Conservation (phyloP, 2,329 filamentous ascomycete species). For the Epichloe sp. region DNA sequence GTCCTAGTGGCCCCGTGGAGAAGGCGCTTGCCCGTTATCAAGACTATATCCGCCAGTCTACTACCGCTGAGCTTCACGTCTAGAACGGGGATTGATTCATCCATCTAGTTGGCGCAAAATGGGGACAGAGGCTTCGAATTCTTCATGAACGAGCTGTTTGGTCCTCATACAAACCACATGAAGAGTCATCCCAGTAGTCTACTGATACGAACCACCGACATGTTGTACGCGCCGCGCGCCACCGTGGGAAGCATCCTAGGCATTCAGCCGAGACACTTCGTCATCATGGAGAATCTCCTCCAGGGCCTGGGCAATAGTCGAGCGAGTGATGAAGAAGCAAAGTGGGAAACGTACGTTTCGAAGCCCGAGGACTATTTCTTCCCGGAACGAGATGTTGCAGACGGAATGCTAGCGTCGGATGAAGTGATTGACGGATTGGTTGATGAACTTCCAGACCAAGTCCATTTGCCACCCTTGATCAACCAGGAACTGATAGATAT, state of each 20-base stretch:
- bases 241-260: conserved; percentile 49
- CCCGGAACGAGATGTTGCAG: no score
- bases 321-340: conserved; percentile 21
- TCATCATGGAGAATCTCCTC: conserved; percentile 66
- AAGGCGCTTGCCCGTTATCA: conserved; percentile 25
- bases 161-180: conserved; percentile 54
- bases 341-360: conserved; percentile 61
- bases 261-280: conserved; percentile 54
- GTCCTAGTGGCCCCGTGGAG: conserved; percentile 24
- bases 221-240: conserved; percentile 41
- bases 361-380: conserved; percentile 60
- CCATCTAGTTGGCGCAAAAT: no score
- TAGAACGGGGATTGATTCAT: neutral
- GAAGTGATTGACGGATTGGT: no score
- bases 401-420: no score
- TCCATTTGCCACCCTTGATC: no score
- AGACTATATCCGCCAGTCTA: conserved; percentile 17
- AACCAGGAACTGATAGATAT: no score
- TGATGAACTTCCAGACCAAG: no score
- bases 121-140: conserved; percentile 52
- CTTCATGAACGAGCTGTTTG: conserved; percentile 53
- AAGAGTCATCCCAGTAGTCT: conserved; percentile 43
- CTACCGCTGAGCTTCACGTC: conserved; percentile 5
- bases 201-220: conserved; percentile 59
- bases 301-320: conserved; percentile 38